Evolutionary conservation across 2,329 filamentous ascomycete genomes (phyloP).

Genomic region (Xylariaceae sp.): DNA sequence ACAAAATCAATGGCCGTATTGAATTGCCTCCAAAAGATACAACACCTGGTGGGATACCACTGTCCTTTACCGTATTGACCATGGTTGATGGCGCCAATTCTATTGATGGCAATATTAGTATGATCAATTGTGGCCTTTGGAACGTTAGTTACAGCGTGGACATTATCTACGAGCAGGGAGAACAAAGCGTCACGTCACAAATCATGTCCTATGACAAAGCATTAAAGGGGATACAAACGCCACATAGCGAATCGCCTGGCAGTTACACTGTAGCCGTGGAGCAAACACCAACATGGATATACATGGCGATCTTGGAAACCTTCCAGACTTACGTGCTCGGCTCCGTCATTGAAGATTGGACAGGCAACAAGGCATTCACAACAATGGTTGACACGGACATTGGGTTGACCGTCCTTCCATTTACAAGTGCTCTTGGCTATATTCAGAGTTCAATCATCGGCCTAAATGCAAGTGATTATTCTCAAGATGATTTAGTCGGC

Average conservation of each 20-base stretch:
- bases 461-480: not conserved
- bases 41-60: not conserved
- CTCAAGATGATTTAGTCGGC: not conserved
- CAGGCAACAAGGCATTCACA: not conserved
- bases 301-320: not conserved
- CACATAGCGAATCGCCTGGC: no score
- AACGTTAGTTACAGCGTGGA: not conserved
- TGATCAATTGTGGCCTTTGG: not conserved
- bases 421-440: not conserved
- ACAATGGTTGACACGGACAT: not conserved
- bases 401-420: not conserved
- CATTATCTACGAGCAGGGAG: not conserved
- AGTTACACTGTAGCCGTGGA: not conserved
- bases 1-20: not conserved
- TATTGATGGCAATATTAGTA: not conserved
- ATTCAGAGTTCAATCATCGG: not conserved
- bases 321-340: not conserved
- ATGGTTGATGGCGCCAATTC: not conserved
- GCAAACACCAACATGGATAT: not conserved
- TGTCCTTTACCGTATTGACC: not conserved
- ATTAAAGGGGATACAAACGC: not conserved
- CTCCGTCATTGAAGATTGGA: not conserved
- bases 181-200: not conserved
- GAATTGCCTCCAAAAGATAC: no score
- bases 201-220: not conserved